These are phyloP conservation scores for Arabidopsis arenosa DNA, from an alignment of 345 rosid species.

Conservation along the genomic window DNA sequence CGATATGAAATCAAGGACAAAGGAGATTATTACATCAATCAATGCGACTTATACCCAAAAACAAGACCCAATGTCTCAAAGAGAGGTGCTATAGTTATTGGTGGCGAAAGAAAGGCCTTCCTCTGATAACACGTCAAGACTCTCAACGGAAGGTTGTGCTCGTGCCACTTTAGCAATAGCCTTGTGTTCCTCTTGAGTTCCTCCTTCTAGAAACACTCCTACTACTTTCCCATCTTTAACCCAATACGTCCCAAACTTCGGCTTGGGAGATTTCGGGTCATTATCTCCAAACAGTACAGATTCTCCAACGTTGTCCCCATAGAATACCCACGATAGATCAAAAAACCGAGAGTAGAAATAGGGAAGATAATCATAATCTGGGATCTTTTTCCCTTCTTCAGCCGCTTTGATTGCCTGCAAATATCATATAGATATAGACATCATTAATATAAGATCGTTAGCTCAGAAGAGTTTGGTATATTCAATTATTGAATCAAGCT, in stretches of 20 bases:
- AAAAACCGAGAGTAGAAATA: conserved; percentile 35
- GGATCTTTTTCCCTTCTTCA: conserved; percentile 59
- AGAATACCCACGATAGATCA: conserved; percentile 87
- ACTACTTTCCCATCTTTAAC: conserved; percentile 77
- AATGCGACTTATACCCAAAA: not conserved
- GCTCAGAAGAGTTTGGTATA: not conserved
- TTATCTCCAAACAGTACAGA: conserved; percentile 72
- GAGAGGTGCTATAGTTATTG: not conserved
- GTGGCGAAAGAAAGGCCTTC: conserved; percentile 68
- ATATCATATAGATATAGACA: conserved; percentile 15
- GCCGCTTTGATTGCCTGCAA: conserved; percentile 67
- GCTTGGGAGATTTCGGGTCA: conserved; percentile 55
- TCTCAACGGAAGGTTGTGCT: conserved; percentile 65
- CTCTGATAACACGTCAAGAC: conserved; percentile 55
- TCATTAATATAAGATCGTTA: not conserved
- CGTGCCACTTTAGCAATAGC: conserved; percentile 81
- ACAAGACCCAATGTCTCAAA: not conserved
- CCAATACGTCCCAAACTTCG: conserved; percentile 91
- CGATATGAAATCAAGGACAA: not conserved
- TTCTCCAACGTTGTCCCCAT: conserved; percentile 69
- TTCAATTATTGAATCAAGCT: not conserved
- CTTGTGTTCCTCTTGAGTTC: conserved; percentile 73
- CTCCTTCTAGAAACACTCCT: conserved; percentile 86
- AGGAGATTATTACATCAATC: not conserved
- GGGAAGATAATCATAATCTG: conserved; percentile 59